phyloP scores from a whole-genome alignment of 371 early-diverging fungal genomes.

The Apophysomyces ossiformis region DNA sequence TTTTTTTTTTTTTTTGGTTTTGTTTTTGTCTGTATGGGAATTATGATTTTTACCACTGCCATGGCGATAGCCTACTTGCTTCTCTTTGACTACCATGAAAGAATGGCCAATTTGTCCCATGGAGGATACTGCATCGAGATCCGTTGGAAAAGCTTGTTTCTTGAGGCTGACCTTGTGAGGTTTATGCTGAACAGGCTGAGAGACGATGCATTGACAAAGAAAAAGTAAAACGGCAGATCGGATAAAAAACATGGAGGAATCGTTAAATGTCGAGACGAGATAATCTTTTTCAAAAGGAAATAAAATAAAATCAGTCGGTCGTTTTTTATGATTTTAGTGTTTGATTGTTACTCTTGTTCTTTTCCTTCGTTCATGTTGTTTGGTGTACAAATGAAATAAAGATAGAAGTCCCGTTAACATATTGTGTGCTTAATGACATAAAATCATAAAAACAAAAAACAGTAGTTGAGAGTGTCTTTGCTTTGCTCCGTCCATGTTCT shows the following conservation, averaged over 20 bases:
- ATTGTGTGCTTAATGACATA: no score
- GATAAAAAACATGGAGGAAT: slow-evolving; percentile 4
- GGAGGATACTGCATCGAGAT: neutral
- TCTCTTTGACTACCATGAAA: slow-evolving; percentile 28
- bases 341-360: no score
- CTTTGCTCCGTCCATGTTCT: no score
- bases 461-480: neutral
- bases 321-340: neutral
- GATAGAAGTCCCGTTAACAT: no score
- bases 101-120: neutral
- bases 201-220: neutral
- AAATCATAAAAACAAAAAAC: neutral
- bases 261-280: neutral
- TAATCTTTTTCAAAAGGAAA: neutral
- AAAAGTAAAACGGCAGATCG: neutral
- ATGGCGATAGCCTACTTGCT: slow-evolving; percentile 42
- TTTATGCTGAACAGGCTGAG: slow-evolving; percentile 1
- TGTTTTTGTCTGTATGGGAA: neutral
- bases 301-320: neutral
- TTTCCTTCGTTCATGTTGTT: neutral
- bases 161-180: neutral
- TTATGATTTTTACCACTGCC: slow-evolving; percentile 38
- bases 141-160: neutral
- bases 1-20: neutral
- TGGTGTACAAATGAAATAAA: neutral